A percentile compares a stretch with the other conserved stretches of the same genome.
Conservation (phyloP, 2,329 filamentous ascomycete genomes). For the Ceratocystiopsis brevicomis region DNA sequence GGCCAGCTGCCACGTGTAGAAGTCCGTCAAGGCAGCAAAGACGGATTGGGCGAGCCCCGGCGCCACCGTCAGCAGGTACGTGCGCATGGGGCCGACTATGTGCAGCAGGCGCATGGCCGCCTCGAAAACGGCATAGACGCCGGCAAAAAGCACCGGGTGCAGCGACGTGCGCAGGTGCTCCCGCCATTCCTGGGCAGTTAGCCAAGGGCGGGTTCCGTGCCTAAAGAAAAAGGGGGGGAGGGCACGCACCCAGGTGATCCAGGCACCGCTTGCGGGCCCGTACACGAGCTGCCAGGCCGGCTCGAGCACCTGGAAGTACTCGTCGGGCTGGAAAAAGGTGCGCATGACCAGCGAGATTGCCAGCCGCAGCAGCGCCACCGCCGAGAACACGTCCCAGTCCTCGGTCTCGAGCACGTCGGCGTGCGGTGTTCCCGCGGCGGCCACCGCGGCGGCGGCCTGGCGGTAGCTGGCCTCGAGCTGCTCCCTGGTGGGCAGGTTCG, state of each 20-base stretch:
- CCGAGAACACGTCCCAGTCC: constrained; percentile 17
- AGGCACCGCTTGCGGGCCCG: constrained; percentile 57
- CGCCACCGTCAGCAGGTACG: constrained; percentile 48
- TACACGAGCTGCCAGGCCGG: constrained; percentile 84
- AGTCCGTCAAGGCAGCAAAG: constrained; percentile 63
- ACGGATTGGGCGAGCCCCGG: constrained; percentile 62
- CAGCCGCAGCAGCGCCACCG: constrained; percentile 50
- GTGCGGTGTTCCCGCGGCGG: constrained; percentile 7
- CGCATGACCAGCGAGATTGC: constrained; percentile 59
- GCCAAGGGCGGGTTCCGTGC: neutral
- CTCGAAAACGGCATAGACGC: constrained; percentile 47
- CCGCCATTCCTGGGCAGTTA: constrained; percentile 66
- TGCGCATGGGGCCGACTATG: constrained; percentile 34
- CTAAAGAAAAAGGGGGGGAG: neutral
- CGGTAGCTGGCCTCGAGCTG: constrained; percentile 6
- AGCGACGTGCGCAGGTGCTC: constrained; percentile 73
- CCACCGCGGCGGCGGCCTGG: neutral
- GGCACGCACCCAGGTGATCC: constrained; percentile 81
- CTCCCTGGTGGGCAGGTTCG: constrained; percentile 1
- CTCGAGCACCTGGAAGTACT: constrained; percentile 91
- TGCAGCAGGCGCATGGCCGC: constrained; percentile 34
- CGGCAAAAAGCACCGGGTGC: constrained; percentile 74
- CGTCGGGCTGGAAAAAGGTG: constrained; percentile 96
- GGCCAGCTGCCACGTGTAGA: constrained; percentile 72
- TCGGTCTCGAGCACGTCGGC: constrained; percentile 15